Base-by-base conservation (phyloP, 176 grass and related monocot species). In the Tillandsia fasciculata region DNA sequence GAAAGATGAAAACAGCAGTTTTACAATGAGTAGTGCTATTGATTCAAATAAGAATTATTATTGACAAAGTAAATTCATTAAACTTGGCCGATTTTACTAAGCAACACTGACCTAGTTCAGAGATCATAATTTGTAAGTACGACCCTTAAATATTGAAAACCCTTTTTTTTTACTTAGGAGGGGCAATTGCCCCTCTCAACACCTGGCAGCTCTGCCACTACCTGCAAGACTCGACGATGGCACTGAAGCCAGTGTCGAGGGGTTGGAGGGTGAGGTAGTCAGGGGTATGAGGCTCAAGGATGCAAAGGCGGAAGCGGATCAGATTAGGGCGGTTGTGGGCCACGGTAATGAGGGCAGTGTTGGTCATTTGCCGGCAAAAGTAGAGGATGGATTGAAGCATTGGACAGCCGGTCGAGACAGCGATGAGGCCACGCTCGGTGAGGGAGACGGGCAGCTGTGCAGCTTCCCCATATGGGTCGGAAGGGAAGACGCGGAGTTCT, bases 401-500 rank as follows among this genome's bases (percentile, higher is more conserved):
- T 50, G 82, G 78, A 51, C 88, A 91, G 22, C 81, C 74, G 33
- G 74, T 64, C 67, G 88, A 87, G 52, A 91, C 74, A 68, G 77
- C 81, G 52, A 91, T 79, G 52, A 91, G 84, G 47, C 84, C 88
- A 57, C 53, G 77, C 76, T 91, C 88, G 68, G 88, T 91, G 66
- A 91, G 74, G n/a, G 82, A 68, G 52, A 80, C 66, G 14, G 76
- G 73, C 49, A 52, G 80, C 33, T 1, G 33, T 42, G 33, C 33
- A 4, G 4, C 33, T 17, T 18, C 72, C 67, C 79, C 84, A 22
- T 67, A 82, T 22, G 69, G 76, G 72, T 81, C 69, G 67, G 81
- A 87, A 67, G 88, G 88, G 63, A 91, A 91, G 66, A 91, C 84
- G 52, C 84, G 75, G 53, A 91, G 63, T 74, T 91, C 88, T 73